Evolutionary conservation across 2,329 filamentous ascomycete genomes (phyloP).

Genomic region (Trichophaea hybrida): DNA sequence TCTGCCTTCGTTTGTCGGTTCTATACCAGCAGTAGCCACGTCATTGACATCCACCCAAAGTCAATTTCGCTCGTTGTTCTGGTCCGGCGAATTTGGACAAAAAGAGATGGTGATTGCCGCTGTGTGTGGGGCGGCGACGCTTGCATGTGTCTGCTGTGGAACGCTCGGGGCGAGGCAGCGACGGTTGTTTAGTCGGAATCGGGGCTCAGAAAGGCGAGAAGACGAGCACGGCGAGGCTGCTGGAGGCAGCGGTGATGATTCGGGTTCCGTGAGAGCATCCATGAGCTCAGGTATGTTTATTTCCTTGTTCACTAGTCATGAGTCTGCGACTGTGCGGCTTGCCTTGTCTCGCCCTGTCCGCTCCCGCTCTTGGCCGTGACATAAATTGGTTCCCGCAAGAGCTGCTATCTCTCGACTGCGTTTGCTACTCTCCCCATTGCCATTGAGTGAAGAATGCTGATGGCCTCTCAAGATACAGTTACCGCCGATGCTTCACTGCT

Average conservation of each 20-base stretch:
- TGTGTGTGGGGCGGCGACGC: constrained; percentile 16
- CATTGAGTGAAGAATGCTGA: background rate
- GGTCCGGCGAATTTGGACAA: constrained; percentile 3
- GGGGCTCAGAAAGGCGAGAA: background rate
- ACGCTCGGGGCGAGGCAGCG: background rate
- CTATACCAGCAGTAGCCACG: background rate
- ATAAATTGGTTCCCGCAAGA: background rate
- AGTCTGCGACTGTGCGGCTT: no score
- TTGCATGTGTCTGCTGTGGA: constrained; percentile 15
- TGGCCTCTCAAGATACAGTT: background rate
- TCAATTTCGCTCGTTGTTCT: background rate
- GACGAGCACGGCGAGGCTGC: background rate
- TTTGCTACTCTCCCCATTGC: background rate
- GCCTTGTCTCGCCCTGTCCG: no score
- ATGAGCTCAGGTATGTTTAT: constrained; percentile 16
- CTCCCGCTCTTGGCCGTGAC: no score
- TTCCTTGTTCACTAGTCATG: no score
- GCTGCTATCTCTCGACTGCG: background rate
- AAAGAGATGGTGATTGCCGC: constrained; percentile 19
- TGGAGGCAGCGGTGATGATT: background rate
- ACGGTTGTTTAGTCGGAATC: constrained; percentile 8
- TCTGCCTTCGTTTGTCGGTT: constrained; percentile 5
- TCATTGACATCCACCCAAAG: background rate
- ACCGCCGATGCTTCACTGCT: constrained; percentile 41
- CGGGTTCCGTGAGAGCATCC: background rate